Base-by-base conservation (phyloP, 2,329 filamentous ascomycete genomes). In the Hymenoscyphus linearis region DNA sequence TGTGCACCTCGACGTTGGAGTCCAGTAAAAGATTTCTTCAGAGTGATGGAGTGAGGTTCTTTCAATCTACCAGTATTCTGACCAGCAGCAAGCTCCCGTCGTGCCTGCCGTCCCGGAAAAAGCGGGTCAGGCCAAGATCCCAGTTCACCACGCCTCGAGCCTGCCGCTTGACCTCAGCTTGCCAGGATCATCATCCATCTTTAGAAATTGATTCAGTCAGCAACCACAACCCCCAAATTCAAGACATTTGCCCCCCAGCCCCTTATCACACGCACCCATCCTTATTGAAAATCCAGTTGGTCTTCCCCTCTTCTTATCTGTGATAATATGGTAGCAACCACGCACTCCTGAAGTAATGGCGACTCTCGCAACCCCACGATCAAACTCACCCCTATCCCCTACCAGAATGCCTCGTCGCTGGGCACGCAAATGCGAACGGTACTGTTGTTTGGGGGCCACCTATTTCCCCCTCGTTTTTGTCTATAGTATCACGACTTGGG, bases 381-480 rank as follows among this genome's bases (percentile, higher is more conserved):
- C 50, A 55, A 65, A 59, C 57, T 72, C 27, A 65, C 78, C 67
- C 76, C 76, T 71, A 55, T 67, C 70, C 52, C 72, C 72, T 61
- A 72, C 67, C 64, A 78, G 72, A 66, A 85, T 85, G 81, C 75
- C 79, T 58, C 82, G 82, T 69, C 67, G 65, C 65, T 89, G 85
- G 79, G 87, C 85, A 55, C 82, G 89, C 66, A 85, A 82, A 73
- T 80, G 90, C 70, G 93, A 97, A 80, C 88, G 92, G 56, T 87
- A 85, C 71, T 97, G 92, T 80, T 98, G 93, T 78, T 78, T 82
- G 52, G 84, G 86, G 63, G 81, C 89, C 58, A 90, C 85, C 27
- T 96, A 92, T 75, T 90, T 96, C 68, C 93, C 93, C n/a, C 81
- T 98, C 18, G 79, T 79, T 31, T 96, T 98, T 72, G 90, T 98